Base-by-base conservation (phyloP, 2,329 filamentous ascomycete species). In the Thelonectria blattea region DNA sequence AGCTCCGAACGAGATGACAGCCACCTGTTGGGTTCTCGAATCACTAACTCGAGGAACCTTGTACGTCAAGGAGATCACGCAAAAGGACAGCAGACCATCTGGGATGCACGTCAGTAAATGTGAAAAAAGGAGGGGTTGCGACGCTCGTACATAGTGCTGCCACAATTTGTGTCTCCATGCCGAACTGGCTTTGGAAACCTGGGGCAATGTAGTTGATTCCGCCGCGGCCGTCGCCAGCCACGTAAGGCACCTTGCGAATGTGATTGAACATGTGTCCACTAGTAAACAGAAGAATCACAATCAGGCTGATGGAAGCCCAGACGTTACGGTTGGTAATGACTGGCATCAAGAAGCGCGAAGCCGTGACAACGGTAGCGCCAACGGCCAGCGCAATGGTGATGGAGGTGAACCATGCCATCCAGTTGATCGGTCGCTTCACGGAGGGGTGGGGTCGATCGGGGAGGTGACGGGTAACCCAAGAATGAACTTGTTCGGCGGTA, bases 191-290 rank as follows among this genome's bases (percentile, higher is more conserved):
- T 76, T 94, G 92, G 78, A 99, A 99, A 1, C 95, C 94, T 41
- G 85, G 84, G 4, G 94, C 92, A 76, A 99, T 95, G 76, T 98
- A 98, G 73, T 80, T 91, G 63, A 99, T 86, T 5, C 93, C 93
- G 17, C 95, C 95, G 56, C 85, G 88, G 39, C 92, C 92, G 74
- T 98, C 88, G 43, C 90, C 91, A 43, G 88, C 84, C 32, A 98
- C 92, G 71, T 99, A 99, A 3, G 95, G 95, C 3, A 96, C 92
- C 76, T 95, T 94, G 69, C 96, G 88, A 73, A 99, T 99, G 74
- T 97, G 93, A 78, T 98, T 99, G 85, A 96, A 99, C 96, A 99
- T 99, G 79, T 98, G 93, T 41, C 95, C 96, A 70, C 91, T 95
- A 48, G 91, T 97, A 79, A 98, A 99, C 59, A 97, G 83, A 43